Base-by-base conservation (phyloP, 345 rosid species). In the Euphorbia pulcherrima region DNA sequence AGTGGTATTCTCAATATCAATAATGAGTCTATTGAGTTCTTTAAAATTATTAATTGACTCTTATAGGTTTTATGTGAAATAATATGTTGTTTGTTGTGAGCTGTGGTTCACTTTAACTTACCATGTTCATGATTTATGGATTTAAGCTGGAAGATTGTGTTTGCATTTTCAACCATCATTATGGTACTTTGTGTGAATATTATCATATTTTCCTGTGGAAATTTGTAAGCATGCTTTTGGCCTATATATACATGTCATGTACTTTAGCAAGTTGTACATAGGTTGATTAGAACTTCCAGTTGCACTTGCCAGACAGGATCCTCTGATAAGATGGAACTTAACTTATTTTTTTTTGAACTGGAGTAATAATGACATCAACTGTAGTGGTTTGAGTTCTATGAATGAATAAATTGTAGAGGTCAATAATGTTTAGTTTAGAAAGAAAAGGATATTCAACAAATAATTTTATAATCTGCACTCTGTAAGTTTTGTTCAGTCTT, bases 1-100 rank as follows among this genome's bases (percentile, higher is more conserved):
- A 60, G 83, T 81, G 88, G 86, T 84, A 80, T 48, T 72, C 24
- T 47, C 40, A 17, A n/a, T 53, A 29, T 47, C 40, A 17, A n/a
- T 53, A 29, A 24, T 10, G 35, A 69, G 44, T 8, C 12, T 30
- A 8, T 37, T 28, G 7, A 20, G 55, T 60, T 48, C 46, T 23
- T 48, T 24, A 7, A 33, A 39, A 24, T 60, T 1, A 14, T 51
- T 17, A 20, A 35, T 58, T 14, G 33, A 44, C 14, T 30, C 11
- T 14, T 52, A 1, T 35, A 46, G 61, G 60, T 14, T 51, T 2
- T 51, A 9, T 4, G 29, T 35, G 20, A 39, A 37, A 26, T 53
- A 33, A 23, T 17, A 2, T 50, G 14, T 44, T 27, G 40, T 24
- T 61, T 70, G 28, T 30, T 28, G 16, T 39, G n/a, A 20, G 14